These are phyloP conservation scores for Hygrophoropsis aurantiaca DNA, from an alignment of 768 basidiomycete genomes.

Conservation along the genomic window DNA sequence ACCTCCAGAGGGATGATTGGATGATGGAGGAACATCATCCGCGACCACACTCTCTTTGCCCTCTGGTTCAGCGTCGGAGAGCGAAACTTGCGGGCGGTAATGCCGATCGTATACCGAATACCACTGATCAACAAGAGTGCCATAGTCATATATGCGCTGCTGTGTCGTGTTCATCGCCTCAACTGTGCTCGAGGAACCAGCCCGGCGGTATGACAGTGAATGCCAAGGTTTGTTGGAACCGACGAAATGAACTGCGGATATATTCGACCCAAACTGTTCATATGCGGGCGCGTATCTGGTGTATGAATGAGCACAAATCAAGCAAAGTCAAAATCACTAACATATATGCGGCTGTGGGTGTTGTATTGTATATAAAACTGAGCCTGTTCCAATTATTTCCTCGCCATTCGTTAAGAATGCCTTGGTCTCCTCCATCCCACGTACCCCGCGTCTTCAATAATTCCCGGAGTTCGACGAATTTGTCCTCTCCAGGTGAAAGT, in stretches of 20 bases:
- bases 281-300: slow-evolving; percentile 94
- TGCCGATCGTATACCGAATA: slow-evolving; percentile 83
- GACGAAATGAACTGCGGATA: slow-evolving; percentile 90
- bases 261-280: slow-evolving; percentile 85
- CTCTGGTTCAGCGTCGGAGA: slow-evolving; percentile 11
- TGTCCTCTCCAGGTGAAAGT: slow-evolving; percentile 74
- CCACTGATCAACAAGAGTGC: slow-evolving; percentile 81
- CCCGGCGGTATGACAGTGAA: too few relatives aligned
- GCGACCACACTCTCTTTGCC: slow-evolving; percentile 10
- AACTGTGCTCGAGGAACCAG: too few relatives aligned
- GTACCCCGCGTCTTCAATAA: slow-evolving; percentile 78
- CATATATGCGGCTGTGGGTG: slow-evolving; percentile 96
- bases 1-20: slow-evolving; percentile 26
- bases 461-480: slow-evolving; percentile 72
- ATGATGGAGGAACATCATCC: slow-evolving; percentile 16
- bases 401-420: slow-evolving; percentile 94
- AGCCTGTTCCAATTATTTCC: slow-evolving; percentile 86
- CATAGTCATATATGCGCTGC: slow-evolving; percentile 80
- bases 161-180: too few relatives aligned
- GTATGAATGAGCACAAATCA: slow-evolving; percentile 24
- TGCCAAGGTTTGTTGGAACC: slow-evolving; percentile 97
- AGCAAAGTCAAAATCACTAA: slow-evolving; percentile 43
- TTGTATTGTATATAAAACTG: slow-evolving; percentile 97
- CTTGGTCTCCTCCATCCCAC: slow-evolving; percentile 99
- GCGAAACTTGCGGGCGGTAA: slow-evolving; percentile 59